Base-by-base conservation (phyloP, 2,329 filamentous ascomycete genomes). In the Aureobasidium zeae region DNA sequence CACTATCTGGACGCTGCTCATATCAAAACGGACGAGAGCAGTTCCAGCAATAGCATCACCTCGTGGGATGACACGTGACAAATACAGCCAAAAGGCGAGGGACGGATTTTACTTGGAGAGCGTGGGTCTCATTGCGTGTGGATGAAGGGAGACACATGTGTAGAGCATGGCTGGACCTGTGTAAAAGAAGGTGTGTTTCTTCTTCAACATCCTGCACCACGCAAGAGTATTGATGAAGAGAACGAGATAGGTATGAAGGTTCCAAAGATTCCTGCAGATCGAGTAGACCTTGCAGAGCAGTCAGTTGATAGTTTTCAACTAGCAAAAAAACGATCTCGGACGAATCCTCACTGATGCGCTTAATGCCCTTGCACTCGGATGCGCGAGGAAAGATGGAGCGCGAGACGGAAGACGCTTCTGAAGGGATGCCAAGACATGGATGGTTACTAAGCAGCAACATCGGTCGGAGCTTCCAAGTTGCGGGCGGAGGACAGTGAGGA, bases 291-390 rank as follows among this genome's bases (percentile, higher is more conserved):
- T 73, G 67, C 73, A 71, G 71, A 87, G 82, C 72, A 72, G 81
- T 85, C 81, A 83, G 55, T 56, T 76, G 72, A 71, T 83, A 84
- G 81, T 83, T 84, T 83, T 83, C 81, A 85, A 84, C 80, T 83
- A 86, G 82, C 82, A 86, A 85, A 83, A 85, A 85, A 74, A 75
- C 76, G 74, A 76, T 77, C 80, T 86, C 83, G 77, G 83, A 86
- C 79, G 75, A 79, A 80, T 85, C 82, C 78, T 86, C 82, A 86
- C 79, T 41, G 79, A 76, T 77, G 80, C 76, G 76, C 79, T 74
- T 84, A 82, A 81, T 76, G 79, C 82, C 79, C 77, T 68, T 80
- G 79, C 79, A 81, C 77, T 47, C 33, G 39, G 45, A 47, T 47
- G 34, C n/a, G 25, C 10, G 20, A 19, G 26, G 31, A 13, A 35